phyloP scores from a whole-genome alignment of 345 rosid species.

The Pseudoturritis turrita region DNA sequence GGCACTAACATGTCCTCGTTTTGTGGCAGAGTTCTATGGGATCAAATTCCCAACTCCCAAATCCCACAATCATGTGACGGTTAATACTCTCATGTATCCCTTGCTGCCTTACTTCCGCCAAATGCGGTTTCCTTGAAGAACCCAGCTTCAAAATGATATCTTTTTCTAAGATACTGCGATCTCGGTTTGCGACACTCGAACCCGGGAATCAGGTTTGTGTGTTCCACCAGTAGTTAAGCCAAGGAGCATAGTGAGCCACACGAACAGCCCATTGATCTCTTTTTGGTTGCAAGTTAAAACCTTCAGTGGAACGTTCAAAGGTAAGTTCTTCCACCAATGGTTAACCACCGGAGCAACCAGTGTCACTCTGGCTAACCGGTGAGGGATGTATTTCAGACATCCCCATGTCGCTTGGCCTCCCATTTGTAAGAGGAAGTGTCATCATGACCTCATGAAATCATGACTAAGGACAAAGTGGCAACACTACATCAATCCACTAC shows the following conservation, averaged over 20 bases:
- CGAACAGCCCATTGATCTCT: constrained; percentile 52
- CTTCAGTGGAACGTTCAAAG: constrained; percentile 40
- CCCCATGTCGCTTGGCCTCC: constrained; percentile 49
- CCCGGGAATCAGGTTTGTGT: constrained; percentile 47
- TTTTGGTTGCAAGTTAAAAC: constrained; percentile 27
- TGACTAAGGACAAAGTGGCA: too few species aligned
- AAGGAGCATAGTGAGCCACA: constrained; percentile 53
- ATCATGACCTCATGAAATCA: too few species aligned
- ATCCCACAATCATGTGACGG: constrained; percentile 50
- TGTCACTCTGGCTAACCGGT: constrained; percentile 51
- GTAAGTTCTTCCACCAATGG: constrained; percentile 55
- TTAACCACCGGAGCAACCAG: constrained; percentile 48
- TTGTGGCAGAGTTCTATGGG: constrained; percentile 51
- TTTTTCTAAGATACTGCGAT: constrained; percentile 26
- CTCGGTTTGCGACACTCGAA: constrained; percentile 26
- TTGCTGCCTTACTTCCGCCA: constrained; percentile 54
- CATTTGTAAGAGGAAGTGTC: too few species aligned
- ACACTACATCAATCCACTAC: too few species aligned
- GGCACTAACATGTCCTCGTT: constrained; percentile 60
- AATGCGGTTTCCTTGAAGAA: constrained; percentile 4
- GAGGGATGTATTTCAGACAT: constrained; percentile 58
- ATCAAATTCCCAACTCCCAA: constrained; percentile 69
- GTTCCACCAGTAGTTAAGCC: constrained; percentile 71
- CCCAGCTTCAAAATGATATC: constrained; percentile 23
- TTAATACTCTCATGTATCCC: constrained; percentile 53